Conservation (phyloP, 305 asterid species). For the Ajuga reptans region DNA sequence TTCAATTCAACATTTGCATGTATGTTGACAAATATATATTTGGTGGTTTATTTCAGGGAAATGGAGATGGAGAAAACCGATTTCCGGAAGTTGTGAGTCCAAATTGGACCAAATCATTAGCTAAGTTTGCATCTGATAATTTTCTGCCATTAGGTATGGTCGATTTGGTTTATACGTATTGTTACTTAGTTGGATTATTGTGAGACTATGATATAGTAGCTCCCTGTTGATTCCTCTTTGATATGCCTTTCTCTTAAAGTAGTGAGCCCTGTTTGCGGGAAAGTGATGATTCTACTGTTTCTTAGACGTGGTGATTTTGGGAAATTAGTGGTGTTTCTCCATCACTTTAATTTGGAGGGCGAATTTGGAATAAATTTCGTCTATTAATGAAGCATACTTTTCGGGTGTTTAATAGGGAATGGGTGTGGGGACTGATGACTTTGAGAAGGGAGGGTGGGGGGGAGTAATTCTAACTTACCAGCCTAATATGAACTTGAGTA, state of each 20-base stretch:
- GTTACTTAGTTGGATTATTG: not conserved
- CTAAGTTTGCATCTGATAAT: slow-evolving; percentile 49
- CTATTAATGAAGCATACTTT: not conserved
- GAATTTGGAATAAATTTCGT: not conserved
- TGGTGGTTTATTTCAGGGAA: slow-evolving; percentile 36
- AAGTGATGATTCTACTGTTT: not conserved
- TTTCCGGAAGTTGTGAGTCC: slow-evolving; percentile 23
- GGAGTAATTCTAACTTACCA: no score
- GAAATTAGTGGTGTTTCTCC: not conserved
- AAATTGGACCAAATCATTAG: slow-evolving; percentile 39
- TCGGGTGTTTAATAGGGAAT: not conserved
- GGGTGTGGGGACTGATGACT: not conserved
- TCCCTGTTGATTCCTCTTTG: no score
- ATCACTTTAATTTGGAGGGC: not conserved
- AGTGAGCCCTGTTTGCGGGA: no score
- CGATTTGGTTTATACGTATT: not conserved
- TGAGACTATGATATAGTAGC: no score
- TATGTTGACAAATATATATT: slow-evolving; percentile 2
- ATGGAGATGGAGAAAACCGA: slow-evolving; percentile 30
- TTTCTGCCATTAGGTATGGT: slow-evolving; percentile 71
- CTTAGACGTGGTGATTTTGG: not conserved
- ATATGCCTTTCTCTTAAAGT: no score
- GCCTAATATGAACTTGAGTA: not conserved
- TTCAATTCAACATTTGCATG: not conserved
- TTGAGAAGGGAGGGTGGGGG: no score